These are phyloP conservation scores for Epichloe coenophiala DNA, from an alignment of 2,329 filamentous ascomycete species.

Conservation along the genomic window DNA sequence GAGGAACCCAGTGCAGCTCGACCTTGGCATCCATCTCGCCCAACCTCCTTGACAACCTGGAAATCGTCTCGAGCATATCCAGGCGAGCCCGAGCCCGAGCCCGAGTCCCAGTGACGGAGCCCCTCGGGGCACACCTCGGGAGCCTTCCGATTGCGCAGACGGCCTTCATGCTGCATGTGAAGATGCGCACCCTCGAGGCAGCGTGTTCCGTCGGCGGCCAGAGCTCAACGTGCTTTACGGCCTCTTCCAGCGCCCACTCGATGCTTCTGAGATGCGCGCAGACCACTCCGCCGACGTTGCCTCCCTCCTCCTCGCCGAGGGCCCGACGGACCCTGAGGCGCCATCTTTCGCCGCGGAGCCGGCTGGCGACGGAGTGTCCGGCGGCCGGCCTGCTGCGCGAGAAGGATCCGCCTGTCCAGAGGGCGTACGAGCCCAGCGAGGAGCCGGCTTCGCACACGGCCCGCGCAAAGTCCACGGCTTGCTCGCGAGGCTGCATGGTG, in stretches of 20 bases:
- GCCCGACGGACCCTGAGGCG: neutral
- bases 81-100: neutral
- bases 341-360: neutral
- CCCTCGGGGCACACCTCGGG: neutral
- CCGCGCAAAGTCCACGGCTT: neutral
- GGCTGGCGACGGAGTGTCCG: neutral
- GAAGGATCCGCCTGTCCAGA: neutral
- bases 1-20: neutral
- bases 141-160: neutral
- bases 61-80: neutral
- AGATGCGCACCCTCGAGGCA: neutral
- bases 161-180: neutral
- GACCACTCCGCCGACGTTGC: too few species aligned
- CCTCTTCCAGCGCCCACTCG: neutral
- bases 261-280: neutral
- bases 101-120: neutral
- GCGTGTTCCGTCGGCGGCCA: neutral
- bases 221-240: neutral
- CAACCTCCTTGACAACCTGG: neutral
- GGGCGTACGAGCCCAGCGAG: neutral
- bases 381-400: too few species aligned
- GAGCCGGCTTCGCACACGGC: neutral
- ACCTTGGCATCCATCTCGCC: neutral
- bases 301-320: too few species aligned
- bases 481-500: neutral